Evolutionary conservation across 108 stramenopile genomes (phyloP), one percentile per base, ranked within the genome.

Genomic region (Fragilariopsis cylindrus): DNA sequence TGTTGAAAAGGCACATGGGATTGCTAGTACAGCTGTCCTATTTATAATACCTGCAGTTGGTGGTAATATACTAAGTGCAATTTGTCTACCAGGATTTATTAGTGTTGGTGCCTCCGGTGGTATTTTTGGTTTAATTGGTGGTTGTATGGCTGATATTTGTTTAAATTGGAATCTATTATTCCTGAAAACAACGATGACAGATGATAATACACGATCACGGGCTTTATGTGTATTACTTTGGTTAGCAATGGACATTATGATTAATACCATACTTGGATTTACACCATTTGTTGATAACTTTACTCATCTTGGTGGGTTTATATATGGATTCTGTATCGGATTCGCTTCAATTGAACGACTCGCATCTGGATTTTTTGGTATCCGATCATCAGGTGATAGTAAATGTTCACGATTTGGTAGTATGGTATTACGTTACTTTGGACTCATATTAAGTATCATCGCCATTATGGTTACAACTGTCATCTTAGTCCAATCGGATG

Each of bases 91-190:
- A n/a, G 75, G 93, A 41, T 92, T 91, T 67, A 88, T 97, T 65
- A 85, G 84, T 42, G 98, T 98, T 5, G 98, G 98, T 52, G 97
- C 96, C 3, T 89, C 88, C 6, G 98, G 98, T 3, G 97, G 95
- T n/a, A 94, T 96, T 48, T 96, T 97, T 76, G 96, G 93, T 3
- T 71, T 97, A 56, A 90, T 97, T 57, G 96, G 96, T 12, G 92
- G 87, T 1, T 89, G 92, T 62, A 69, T 96, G 60, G 91, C 95
- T 3, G 96, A 97, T 73, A 90, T 97, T 58, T 81, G 81, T 71
- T 88, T 93, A 56, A 95, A 98, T 82, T 98, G 97, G 97, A 77
- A 82, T 21, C 57, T 98, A 8, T 69, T 96, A 2, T 88, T 92
- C 69, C 69, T 87, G 48, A 88, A 88, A 54, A 75, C 79, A 42